Evolutionary conservation across 257 asterid species (phyloP), one percentile per base, ranked within the genome.

Genomic region (Solanum arcanum): DNA sequence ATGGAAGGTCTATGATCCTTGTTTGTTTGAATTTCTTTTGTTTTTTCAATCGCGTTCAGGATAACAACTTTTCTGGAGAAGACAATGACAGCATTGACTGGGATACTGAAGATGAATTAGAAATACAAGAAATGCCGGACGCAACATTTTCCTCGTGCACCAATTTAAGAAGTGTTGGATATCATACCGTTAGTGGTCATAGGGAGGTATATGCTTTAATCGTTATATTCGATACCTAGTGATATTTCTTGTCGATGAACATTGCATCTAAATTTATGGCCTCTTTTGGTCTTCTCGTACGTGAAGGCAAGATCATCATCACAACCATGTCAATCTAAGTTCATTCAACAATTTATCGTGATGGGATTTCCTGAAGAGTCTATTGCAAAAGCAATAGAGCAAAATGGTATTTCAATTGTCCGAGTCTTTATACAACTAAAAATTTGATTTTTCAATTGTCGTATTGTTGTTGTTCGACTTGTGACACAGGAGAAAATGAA

Each of bases 401-500:
- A 90, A 86, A 90, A 68, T 86, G 93, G 92, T 91, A 91, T 60
- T 83, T 86, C 64, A 52, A 69, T 23, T 16, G 42, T 2, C 42
- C 12, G 9, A 9, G 80, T 66, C 59, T 37, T 80, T 83, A 15
- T 56, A 74, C 37, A 64, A 42, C 62, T 62, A 83, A 41, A 44
- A n/a, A 5, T 39, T 39, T 23, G 64, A 35, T 62, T 78, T 29
- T 56, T 10, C 52, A 52, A 83, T 23, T 56, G 37, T 85, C 62
- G 14, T 86, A 27, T 16, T 88, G 42, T 52, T 49, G 89, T 76
- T 86, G 52, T 15, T 78, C 29, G 21, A 42, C n/a, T 83, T 83
- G 59, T 64, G 47, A 14, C 88, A 86, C 94, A 96, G 98, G 94
- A 88, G 91, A 89, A 86, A 91, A 90, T 88, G 86, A 92, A 1